Percentiles rank a stretch among this genome's conserved stretches.
phyloP scores from a whole-genome alignment of 176 grass and related monocot genomes.

The Carex kokanica region DNA sequence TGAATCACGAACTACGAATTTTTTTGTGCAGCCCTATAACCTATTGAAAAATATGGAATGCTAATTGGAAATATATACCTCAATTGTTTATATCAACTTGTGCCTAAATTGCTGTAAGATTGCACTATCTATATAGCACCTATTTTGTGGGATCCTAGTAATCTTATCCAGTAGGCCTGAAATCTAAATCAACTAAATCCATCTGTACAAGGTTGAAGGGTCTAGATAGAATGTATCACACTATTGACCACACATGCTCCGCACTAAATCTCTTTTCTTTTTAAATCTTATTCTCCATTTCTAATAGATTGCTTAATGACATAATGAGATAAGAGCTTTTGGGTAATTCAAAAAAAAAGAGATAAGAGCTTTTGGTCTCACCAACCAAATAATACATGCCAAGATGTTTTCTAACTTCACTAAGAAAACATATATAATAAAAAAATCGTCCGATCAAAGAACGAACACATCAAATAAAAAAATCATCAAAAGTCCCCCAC shows the following conservation, averaged over 20 bases:
- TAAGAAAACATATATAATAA: neutral
- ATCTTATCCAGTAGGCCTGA: neutral
- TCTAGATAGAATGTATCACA: neutral
- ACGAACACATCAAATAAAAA: no score
- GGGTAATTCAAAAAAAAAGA: no score
- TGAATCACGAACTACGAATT: no score
- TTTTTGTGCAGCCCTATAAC: no score
- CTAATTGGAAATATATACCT: neutral
- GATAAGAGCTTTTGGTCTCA: neutral
- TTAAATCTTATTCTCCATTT: conserved; percentile 18
- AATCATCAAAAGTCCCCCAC: no score
- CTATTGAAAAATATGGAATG: neutral
- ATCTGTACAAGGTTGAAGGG: neutral
- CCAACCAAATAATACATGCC: conserved; percentile 5
- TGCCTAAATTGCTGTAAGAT: neutral
- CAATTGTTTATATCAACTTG: neutral
- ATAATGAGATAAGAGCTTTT: neutral
- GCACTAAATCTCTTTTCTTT: neutral
- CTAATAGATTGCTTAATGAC: conserved; percentile 6
- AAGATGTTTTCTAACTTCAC: neutral
- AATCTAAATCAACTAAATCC: neutral
- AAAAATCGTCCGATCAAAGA: no score
- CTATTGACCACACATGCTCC: neutral
- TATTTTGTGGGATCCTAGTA: conserved; percentile 21
- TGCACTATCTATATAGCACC: neutral